A percentile compares a stretch with the other conserved stretches of the same genome.
Conservation (phyloP, 768 basidiomycete species). For the Macrolepiota albuminosa region DNA sequence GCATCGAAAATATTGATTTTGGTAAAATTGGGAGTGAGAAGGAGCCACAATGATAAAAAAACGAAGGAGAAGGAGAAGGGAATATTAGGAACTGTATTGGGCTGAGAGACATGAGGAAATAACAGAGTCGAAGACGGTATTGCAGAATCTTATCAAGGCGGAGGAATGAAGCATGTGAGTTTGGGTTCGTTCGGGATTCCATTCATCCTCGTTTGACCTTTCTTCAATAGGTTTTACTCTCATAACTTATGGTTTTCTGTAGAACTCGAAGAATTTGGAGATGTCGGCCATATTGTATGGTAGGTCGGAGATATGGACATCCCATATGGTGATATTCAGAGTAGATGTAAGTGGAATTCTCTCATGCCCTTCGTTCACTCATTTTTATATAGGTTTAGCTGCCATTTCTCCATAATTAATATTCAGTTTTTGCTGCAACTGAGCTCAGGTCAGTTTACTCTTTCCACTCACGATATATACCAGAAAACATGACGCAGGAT, state of each 20-base stretch:
- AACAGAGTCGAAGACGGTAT: constrained; percentile 43
- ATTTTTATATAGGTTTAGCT: not conserved
- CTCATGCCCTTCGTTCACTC: not conserved
- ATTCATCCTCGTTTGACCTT: not conserved
- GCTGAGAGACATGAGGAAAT: constrained; percentile 22
- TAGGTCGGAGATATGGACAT: too few relatives aligned
- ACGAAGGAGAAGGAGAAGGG: constrained; percentile 22
- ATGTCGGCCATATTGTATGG: not conserved
- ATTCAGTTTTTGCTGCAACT: not conserved
- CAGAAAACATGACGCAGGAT: not conserved
- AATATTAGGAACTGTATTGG: not conserved
- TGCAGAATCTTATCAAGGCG: constrained; percentile 50
- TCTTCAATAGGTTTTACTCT: not conserved
- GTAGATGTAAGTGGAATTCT: not conserved
- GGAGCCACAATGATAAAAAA: constrained; percentile 15
- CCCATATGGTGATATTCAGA: not conserved
- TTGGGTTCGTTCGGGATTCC: not conserved
- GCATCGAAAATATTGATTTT: not conserved
- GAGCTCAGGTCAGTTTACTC: not conserved
- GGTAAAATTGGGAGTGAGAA: not conserved
- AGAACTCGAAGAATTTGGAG: not conserved
- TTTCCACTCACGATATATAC: not conserved
- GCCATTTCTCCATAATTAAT: not conserved
- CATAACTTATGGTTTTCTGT: not conserved
- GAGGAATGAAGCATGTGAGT: constrained; percentile 10